These are phyloP conservation scores for Lasiosphaeria miniovina DNA, from an alignment of 495 filamentous ascomycete species.

Conservation along the genomic window DNA sequence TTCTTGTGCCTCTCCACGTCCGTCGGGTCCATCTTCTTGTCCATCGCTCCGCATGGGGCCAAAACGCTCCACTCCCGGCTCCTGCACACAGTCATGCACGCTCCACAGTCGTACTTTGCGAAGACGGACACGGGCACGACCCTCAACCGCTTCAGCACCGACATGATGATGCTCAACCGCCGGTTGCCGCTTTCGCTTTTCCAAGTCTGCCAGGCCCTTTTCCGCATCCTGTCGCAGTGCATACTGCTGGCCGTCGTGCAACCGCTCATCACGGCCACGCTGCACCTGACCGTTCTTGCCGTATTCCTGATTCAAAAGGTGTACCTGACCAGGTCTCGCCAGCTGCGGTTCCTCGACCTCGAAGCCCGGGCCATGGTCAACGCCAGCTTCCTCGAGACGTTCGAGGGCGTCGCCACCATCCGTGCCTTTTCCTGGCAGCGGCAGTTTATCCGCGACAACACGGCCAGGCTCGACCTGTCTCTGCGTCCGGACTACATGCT, in stretches of 20 bases:
- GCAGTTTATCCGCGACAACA: conserved; percentile 47
- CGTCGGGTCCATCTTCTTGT: conserved; percentile 11
- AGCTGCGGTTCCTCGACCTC: conserved; percentile 54
- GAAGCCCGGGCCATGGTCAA: conserved; percentile 33
- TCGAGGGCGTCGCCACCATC: conserved; percentile 43
- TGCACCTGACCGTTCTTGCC: conserved; percentile 34
- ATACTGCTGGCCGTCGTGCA: conserved; percentile 25
- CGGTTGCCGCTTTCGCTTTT: conserved; percentile 1
- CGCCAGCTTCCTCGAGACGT: conserved; percentile 38
- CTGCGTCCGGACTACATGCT: conserved; percentile 44
- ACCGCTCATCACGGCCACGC: conserved; percentile 21
- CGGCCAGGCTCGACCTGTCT: conserved; percentile 42
- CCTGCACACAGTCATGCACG: neutral
- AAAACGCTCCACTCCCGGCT: neutral
- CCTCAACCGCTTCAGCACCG: conserved; percentile 22
- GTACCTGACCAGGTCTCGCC: conserved; percentile 55
- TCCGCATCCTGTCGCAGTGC: conserved; percentile 19
- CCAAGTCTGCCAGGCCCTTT: neutral
- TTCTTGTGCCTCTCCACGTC: conserved; percentile 5
- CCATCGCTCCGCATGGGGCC: conserved; percentile 11
- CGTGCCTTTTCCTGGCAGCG: conserved; percentile 44
- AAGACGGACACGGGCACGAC: neutral
- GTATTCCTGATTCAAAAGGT: conserved; percentile 42
- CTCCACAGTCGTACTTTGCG: neutral
- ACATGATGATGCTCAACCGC: conserved; percentile 15